Conservation (phyloP, 805 yeast species). For the Vanderwaltozyma polyspora region DNA sequence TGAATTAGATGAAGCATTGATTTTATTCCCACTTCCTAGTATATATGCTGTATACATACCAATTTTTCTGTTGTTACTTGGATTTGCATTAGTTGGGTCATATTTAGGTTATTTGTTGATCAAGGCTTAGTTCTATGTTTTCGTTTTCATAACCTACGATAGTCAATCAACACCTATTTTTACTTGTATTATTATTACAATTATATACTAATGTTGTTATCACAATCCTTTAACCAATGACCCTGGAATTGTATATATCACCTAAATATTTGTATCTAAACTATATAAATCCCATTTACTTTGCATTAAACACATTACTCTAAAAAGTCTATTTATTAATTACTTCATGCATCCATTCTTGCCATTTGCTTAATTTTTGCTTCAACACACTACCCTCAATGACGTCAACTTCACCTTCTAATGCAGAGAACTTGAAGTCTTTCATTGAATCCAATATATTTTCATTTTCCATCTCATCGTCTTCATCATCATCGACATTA, state of each 20-base stretch:
- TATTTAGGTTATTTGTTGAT: slow-evolving; percentile 15
- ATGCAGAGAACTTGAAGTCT: slow-evolving; percentile 50
- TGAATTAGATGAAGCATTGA: slow-evolving; percentile 11
- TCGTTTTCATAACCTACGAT: background rate
- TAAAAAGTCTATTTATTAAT: background rate
- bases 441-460: slow-evolving; percentile 18
- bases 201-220: too few relatives aligned
- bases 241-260: too few relatives aligned
- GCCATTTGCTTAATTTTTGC: slow-evolving; percentile 47
- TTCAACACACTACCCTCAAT: slow-evolving; percentile 62
- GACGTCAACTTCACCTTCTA: slow-evolving; percentile 67
- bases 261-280: too few relatives aligned
- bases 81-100: slow-evolving; percentile 20
- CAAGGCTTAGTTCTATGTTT: background rate
- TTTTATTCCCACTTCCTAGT: slow-evolving; percentile 24
- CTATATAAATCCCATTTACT: too few relatives aligned
- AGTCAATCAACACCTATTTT: background rate
- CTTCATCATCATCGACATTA: slow-evolving; percentile 15
- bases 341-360: slow-evolving; percentile 65
- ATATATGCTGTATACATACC: slow-evolving; percentile 24
- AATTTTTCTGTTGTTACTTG: slow-evolving; percentile 18
- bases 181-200: too few relatives aligned
- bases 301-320: too few relatives aligned
- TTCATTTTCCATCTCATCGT: slow-evolving; percentile 15
- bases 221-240: too few relatives aligned